Percentiles rank a stretch among this genome's conserved stretches.
These are phyloP conservation scores for Ceratocystis lukuohia DNA, from an alignment of 2,329 filamentous ascomycete species.

Conservation along the genomic window DNA sequence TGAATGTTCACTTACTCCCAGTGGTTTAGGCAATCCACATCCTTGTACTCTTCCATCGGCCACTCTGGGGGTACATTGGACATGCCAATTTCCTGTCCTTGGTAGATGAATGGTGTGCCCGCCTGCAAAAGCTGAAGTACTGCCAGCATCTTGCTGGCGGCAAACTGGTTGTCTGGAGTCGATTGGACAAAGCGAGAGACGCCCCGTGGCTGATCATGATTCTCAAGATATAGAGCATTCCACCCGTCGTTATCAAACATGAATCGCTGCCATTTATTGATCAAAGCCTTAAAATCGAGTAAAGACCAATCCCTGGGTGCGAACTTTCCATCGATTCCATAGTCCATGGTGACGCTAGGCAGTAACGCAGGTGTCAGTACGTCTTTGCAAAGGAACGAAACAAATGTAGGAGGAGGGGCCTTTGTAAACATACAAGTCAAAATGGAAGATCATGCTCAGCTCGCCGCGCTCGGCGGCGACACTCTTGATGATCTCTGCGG, in stretches of 20 bases:
- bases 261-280: slow-evolving; percentile 46
- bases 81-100: slow-evolving; percentile 58
- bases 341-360: slow-evolving; percentile 34
- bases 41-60: slow-evolving; percentile 53
- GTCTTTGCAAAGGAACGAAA: not conserved
- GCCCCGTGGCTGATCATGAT: slow-evolving; percentile 51
- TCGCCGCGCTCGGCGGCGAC: slow-evolving; percentile 45
- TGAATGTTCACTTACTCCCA: slow-evolving; percentile 30
- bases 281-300: slow-evolving; percentile 38
- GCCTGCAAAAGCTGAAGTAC: slow-evolving; percentile 43
- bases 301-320: slow-evolving; percentile 33
- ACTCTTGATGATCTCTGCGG: slow-evolving; percentile 32
- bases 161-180: slow-evolving; percentile 34
- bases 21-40: slow-evolving; percentile 46
- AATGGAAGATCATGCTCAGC: slow-evolving; percentile 61
- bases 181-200: slow-evolving; percentile 43
- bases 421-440: slow-evolving; percentile 35
- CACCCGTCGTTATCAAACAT: slow-evolving; percentile 48
- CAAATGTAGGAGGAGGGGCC: slow-evolving; percentile 25
- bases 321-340: slow-evolving; percentile 34
- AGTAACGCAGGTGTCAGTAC: slow-evolving; percentile 22
- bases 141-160: slow-evolving; percentile 47
- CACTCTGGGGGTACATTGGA: slow-evolving; percentile 48
- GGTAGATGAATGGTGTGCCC: slow-evolving; percentile 55
- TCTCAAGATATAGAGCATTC: slow-evolving; percentile 53